A percentile compares a stretch with the other conserved stretches of the same genome.
Conservation (phyloP, 495 filamentous ascomycete species). For the Neurospora sp. region DNA sequence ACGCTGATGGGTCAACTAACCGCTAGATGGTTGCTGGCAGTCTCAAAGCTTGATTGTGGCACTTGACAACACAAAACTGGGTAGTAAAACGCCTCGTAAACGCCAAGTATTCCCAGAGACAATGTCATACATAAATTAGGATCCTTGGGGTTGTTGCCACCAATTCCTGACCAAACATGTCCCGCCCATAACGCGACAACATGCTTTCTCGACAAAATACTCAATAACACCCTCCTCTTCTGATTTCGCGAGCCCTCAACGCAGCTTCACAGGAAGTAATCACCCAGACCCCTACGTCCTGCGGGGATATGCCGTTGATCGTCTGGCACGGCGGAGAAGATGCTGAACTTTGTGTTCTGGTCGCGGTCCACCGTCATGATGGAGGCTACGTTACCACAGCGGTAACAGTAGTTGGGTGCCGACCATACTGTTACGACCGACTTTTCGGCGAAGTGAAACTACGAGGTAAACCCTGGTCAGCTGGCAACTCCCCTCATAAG, state of each 20-base stretch:
- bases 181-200: background rate
- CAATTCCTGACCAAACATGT: background rate
- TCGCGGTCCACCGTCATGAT: conserved; percentile 90
- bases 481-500: background rate
- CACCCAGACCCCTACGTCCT: conserved; percentile 69
- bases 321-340: conserved; percentile 91
- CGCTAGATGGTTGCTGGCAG: background rate
- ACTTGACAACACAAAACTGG: background rate
- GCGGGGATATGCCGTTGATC: conserved; percentile 79
- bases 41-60: background rate
- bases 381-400: conserved; percentile 92
- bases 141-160: background rate
- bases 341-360: conserved; percentile 78
- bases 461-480: conserved; percentile 1
- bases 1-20: background rate
- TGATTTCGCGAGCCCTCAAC: background rate
- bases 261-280: conserved; percentile 78
- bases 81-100: background rate
- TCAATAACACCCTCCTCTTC: background rate
- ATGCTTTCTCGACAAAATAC: background rate
- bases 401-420: conserved; percentile 97
- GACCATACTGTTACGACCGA: conserved; percentile 99
- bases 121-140: background rate
- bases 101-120: background rate
- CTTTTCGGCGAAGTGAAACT: conserved; percentile 91